These are phyloP conservation scores for Ganoderma sinense DNA, from an alignment of 1,284 basidiomycete species.

Conservation along the genomic window DNA sequence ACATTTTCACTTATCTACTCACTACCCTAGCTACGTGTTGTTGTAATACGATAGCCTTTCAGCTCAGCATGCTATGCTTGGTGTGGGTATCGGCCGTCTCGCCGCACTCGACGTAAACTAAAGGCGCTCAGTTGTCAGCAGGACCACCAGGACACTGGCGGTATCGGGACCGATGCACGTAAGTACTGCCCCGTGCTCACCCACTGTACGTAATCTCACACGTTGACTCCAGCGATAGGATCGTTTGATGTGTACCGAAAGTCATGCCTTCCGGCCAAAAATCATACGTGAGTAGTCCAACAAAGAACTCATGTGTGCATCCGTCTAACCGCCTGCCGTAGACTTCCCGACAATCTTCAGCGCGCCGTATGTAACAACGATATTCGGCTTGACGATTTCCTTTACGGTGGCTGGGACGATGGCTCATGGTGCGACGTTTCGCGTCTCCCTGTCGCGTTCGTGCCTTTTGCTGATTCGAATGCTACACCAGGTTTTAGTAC, in stretches of 20 bases:
- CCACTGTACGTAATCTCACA: background rate
- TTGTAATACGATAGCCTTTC: slow-evolving; percentile 30
- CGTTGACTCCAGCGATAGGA: slow-evolving; percentile 8
- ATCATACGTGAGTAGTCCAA: slow-evolving; percentile 14
- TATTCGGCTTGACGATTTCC: slow-evolving; percentile 24
- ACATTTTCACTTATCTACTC: background rate
- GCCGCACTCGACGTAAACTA: background rate
- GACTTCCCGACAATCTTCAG: slow-evolving; percentile 17
- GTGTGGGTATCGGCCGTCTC: slow-evolving; percentile 14
- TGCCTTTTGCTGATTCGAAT: no score
- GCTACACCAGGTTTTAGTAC: no score
- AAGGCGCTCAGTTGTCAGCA: slow-evolving; percentile 24
- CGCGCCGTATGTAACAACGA: slow-evolving; percentile 20
- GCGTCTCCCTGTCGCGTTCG: no score
- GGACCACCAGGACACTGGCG: slow-evolving; percentile 8
- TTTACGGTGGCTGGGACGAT: slow-evolving; percentile 24
- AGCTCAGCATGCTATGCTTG: slow-evolving; percentile 33
- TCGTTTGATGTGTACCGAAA: slow-evolving; percentile 18
- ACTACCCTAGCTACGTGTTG: slow-evolving; percentile 22
- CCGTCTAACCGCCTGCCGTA: background rate
- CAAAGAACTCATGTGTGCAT: background rate
- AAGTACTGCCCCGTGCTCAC: background rate
- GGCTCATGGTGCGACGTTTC: slow-evolving; percentile 22
- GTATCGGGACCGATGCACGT: slow-evolving; percentile 26
- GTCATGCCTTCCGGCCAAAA: slow-evolving; percentile 16